Evolutionary conservation across 1,139 yeast genomes (phyloP).

Genomic region (Suhomyces choctaworum): DNA sequence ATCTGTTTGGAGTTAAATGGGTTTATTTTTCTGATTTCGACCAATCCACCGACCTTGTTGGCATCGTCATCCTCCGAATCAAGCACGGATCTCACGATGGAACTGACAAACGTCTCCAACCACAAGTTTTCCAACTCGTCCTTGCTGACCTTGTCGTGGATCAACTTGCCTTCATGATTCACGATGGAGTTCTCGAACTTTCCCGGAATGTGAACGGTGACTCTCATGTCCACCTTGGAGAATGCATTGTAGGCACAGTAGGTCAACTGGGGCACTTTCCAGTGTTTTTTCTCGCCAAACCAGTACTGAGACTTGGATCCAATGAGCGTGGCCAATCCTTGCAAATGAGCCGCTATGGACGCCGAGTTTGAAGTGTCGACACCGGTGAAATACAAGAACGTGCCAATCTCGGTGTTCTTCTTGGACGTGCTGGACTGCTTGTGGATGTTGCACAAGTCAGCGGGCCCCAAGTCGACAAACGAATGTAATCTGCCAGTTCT

Average conservation of each 20-base stretch:
- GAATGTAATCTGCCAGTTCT: conserved; percentile 52
- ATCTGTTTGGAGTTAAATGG: conserved; percentile 58
- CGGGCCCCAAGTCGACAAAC: conserved; percentile 72
- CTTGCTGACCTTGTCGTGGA: conserved; percentile 37
- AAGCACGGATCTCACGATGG: conserved; percentile 65
- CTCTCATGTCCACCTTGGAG: conserved; percentile 32
- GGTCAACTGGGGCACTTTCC: conserved; percentile 72
- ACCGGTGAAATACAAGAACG: conserved; percentile 58
- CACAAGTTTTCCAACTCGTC: conserved; percentile 44
- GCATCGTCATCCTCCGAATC: conserved; percentile 68
- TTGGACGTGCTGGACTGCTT: conserved; percentile 46
- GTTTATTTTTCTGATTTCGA: conserved; percentile 47
- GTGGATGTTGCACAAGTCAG: conserved; percentile 79
- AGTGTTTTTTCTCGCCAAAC: conserved; percentile 65
- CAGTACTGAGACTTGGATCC: conserved; percentile 56
- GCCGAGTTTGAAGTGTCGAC: conserved; percentile 59
- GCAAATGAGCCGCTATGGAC: conserved; percentile 69
- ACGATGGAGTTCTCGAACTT: conserved; percentile 50
- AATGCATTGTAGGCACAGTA: conserved; percentile 53
- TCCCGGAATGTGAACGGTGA: conserved; percentile 48
- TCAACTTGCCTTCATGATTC: conserved; percentile 44
- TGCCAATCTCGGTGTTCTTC: conserved; percentile 45
- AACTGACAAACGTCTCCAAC: conserved; percentile 72
- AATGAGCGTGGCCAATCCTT: conserved; percentile 73
- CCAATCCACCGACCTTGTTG: conserved; percentile 51